These are phyloP conservation scores for Rauvolfia tetraphylla DNA, from an alignment of 257 asterid genomes.

Conservation along the genomic window DNA sequence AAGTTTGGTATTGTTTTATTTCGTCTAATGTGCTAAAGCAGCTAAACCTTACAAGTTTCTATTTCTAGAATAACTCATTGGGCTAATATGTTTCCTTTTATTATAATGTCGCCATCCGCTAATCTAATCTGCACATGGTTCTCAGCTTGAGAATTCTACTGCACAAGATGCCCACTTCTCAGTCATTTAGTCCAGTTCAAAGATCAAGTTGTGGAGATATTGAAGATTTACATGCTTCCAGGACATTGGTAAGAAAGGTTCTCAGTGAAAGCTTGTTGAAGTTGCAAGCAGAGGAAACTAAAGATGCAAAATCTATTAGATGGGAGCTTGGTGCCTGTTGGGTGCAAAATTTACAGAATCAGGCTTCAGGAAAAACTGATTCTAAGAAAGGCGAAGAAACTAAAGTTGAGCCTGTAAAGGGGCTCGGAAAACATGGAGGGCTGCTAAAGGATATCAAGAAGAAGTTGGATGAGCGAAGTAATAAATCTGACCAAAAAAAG, in stretches of 20 bases:
- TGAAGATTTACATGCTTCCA: conserved; percentile 42
- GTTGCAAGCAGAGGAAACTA: conserved; percentile 46
- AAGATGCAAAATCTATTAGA: conserved; percentile 47
- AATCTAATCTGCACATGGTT: not conserved
- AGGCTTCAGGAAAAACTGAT: conserved; percentile 51
- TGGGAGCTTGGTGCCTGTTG: conserved; percentile 92
- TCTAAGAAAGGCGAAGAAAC: conserved; percentile 48
- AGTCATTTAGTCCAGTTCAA: conserved; percentile 50
- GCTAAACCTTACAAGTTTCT: not conserved
- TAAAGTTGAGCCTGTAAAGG: conserved; percentile 63
- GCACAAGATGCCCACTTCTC: conserved; percentile 57
- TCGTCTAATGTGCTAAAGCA: not conserved
- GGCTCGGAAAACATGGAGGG: conserved; percentile 76
- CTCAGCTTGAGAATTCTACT: conserved; percentile 74
- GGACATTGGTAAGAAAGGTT: conserved; percentile 56
- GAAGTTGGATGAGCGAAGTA: conserved; percentile 48
- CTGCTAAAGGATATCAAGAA: conserved; percentile 70
- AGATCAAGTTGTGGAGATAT: conserved; percentile 44
- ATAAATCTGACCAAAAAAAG: conserved; percentile 40
- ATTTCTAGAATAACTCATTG: not conserved
- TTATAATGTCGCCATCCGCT: not conserved
- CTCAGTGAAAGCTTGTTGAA: conserved; percentile 52
- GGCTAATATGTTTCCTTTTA: not conserved
- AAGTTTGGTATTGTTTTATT: no score
- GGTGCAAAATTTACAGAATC: conserved; percentile 79